These are phyloP conservation scores for Pichia occidentalis DNA, from an alignment of 805 yeast species.

Conservation along the genomic window DNA sequence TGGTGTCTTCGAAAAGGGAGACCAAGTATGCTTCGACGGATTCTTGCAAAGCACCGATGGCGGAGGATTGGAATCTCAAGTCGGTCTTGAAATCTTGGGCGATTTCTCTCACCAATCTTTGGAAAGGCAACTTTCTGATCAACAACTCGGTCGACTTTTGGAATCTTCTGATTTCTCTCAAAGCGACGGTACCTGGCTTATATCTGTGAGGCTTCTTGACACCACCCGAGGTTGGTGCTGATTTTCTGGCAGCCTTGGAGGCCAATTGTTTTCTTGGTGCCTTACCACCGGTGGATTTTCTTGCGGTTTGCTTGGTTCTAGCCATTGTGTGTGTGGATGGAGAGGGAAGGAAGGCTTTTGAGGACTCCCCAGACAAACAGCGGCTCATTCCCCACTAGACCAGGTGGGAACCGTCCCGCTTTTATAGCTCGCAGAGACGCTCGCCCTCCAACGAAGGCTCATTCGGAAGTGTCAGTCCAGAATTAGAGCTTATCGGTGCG, in stretches of 20 bases:
- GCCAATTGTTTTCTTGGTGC: conserved; percentile 94
- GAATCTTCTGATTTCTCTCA: conserved; percentile 95
- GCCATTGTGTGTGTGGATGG: conserved; percentile 47
- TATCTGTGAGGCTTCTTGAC: conserved; percentile 93
- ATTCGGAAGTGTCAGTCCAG: no score
- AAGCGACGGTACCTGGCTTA: conserved; percentile 95
- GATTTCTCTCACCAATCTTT: conserved; percentile 92
- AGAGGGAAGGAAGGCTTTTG: background rate
- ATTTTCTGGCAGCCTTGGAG: conserved; percentile 88
- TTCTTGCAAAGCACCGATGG: conserved; percentile 96
- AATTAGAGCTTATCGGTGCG: no score
- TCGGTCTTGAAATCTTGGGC: conserved; percentile 92
- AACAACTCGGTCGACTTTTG: conserved; percentile 93
- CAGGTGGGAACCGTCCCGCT: background rate
- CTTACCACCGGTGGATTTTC: conserved; percentile 94
- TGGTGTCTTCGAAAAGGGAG: conserved; percentile 94
- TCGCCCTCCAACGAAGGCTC: no score
- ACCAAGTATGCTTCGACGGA: conserved; percentile 98
- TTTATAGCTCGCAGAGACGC: no score
- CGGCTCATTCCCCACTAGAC: no score
- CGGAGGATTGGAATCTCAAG: conserved; percentile 94
- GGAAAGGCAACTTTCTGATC: conserved; percentile 96
- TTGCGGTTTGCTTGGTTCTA: conserved; percentile 90
- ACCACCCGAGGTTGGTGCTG: conserved; percentile 90
- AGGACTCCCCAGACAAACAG: no score